Evolutionary conservation across 805 yeast species (phyloP), one percentile per base, ranked within the genome.

Genomic region (Yamadazyma endophytica): DNA sequence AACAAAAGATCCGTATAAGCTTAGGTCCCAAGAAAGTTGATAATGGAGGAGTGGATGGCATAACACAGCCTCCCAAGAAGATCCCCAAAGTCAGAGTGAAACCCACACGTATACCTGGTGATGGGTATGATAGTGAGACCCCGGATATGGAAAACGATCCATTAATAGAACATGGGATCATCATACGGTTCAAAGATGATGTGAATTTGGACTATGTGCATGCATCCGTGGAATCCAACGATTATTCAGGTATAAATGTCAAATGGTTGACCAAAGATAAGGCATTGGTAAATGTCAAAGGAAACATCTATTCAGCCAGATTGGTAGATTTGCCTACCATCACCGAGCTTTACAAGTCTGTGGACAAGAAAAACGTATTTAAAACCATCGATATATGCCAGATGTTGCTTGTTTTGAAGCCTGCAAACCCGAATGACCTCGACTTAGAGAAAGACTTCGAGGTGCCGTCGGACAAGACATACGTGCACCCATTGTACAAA

Each of bases 121-220:
- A 90, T 46, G 97, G 97, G 1, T 90, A 90, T 56, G 98, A 90
- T 51, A 82, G 95, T 2, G 97, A 90, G 48, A 97, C 95, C 13
- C 95, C 96, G 0, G 97, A 90, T 43, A 65, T 86, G 16, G 98
- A 92, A 52, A 96, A 88, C 38, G 97, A 92, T 50, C 97, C 98
- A 1, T 61, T 87, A 39, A 64, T 87, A 6, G 97, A 92, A 50
- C 95, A 86, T 43, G 95, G 92, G 0, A 68, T 92, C 1, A 68
- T 88, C 1, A 54, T 92, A 25, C 68, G 98, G 33, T 78, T 90
- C 61, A 42, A 79, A n/a, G 69, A 75, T 44, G 86, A 80, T 37
- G 66, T 72, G 7, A 81, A 82, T 34, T 57, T 85, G 21, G 96
- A 85, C 35, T 76, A 74, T 38, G 74, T 90, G 7, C 77, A 82